Conservation (phyloP, 2,329 filamentous ascomycete genomes). For the Hypoxylon sp. region DNA sequence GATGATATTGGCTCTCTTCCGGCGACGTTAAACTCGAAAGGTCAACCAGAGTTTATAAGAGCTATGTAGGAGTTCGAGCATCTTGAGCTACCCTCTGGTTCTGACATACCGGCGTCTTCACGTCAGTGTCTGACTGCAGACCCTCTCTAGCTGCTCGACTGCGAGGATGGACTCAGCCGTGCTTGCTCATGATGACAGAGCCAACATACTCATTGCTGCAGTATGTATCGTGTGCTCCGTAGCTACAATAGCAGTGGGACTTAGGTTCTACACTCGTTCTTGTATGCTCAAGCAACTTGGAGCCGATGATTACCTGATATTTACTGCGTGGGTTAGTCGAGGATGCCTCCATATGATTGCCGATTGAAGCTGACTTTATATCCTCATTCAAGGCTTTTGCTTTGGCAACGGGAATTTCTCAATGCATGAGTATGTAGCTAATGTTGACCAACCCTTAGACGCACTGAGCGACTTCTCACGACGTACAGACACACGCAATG, state of each 20-base stretch:
- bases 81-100: not conserved
- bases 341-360: slow-evolving; percentile 10
- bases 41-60: slow-evolving; percentile 27
- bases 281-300: slow-evolving; percentile 52
- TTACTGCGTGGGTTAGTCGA: slow-evolving; percentile 59
- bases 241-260: slow-evolving; percentile 47
- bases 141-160: slow-evolving; percentile 16
- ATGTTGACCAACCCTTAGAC: not conserved
- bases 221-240: slow-evolving; percentile 48
- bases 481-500: slow-evolving; percentile 45
- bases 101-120: not conserved
- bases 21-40: slow-evolving; percentile 15
- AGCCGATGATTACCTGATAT: slow-evolving; percentile 52
- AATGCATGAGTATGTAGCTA: slow-evolving; percentile 46
- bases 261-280: slow-evolving; percentile 53
- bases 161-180: slow-evolving; percentile 37
- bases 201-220: slow-evolving; percentile 46
- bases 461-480: slow-evolving; percentile 14
- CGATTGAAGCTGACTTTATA: slow-evolving; percentile 15
- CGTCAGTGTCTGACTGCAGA: slow-evolving; percentile 1
- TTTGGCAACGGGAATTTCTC: slow-evolving; percentile 46
- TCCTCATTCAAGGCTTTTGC: slow-evolving; percentile 37
- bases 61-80: not conserved
- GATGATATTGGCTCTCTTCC: slow-evolving; percentile 20
- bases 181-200: slow-evolving; percentile 45